Evolutionary conservation across 2,329 filamentous ascomycete species (phyloP).

Genomic region (Penicillium sp.): DNA sequence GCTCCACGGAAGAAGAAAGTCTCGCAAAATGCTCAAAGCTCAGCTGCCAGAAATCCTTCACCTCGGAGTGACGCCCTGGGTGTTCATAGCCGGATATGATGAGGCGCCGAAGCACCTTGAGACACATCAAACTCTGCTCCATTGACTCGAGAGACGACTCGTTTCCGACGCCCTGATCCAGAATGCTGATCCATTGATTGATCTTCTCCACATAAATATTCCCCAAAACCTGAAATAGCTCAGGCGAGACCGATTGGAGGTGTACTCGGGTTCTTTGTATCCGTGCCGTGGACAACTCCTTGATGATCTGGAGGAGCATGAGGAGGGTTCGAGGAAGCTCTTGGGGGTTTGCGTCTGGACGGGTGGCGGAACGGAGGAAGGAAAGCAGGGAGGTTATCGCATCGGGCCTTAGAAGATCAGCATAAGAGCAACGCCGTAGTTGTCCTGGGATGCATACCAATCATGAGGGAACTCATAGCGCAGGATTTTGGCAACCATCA

Average conservation of each 20-base stretch:
- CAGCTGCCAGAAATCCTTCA: conserved; percentile 74
- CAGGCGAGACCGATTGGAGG: conserved; percentile 72
- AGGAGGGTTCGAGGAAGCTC: conserved; percentile 69
- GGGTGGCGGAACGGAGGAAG: conserved; percentile 56
- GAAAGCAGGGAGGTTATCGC: conserved; percentile 54
- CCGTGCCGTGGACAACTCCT: conserved; percentile 79
- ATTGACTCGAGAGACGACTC: conserved; percentile 61
- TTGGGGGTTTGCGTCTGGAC: conserved; percentile 54
- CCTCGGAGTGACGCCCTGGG: conserved; percentile 71
- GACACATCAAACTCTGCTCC: conserved; percentile 69
- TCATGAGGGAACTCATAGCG: conserved; percentile 84
- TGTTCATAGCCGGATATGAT: conserved; percentile 77
- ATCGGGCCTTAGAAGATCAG: conserved; percentile 39
- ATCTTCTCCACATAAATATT: conserved; percentile 74
- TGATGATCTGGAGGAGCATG: conserved; percentile 78
- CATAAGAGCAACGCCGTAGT: neutral
- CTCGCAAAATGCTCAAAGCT: conserved; percentile 73
- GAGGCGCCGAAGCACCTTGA: conserved; percentile 76
- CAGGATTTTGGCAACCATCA: conserved; percentile 82
- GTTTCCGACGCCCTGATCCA: conserved; percentile 56
- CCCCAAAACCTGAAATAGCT: conserved; percentile 74
- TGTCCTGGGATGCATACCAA: conserved; percentile 52
- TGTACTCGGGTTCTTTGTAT: conserved; percentile 69
- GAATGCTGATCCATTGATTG: conserved; percentile 60
- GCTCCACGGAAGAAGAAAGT: conserved; percentile 57